phyloP scores from a whole-genome alignment of 345 rosid genomes.

The Sapria himalayana region DNA sequence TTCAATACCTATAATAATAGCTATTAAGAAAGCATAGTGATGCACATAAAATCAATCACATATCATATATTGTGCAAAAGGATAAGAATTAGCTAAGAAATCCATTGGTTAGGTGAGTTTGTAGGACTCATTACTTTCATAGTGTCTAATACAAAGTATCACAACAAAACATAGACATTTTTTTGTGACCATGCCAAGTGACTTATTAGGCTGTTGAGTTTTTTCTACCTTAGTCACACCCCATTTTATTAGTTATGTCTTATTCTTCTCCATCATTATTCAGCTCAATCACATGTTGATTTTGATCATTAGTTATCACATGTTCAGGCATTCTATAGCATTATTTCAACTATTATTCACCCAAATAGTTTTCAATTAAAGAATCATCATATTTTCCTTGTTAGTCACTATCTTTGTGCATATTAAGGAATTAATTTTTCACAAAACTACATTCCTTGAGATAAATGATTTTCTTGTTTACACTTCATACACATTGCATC shows the following conservation, averaged over 20 bases:
- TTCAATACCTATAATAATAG: neutral
- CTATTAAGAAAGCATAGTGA: neutral
- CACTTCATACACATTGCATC: neutral
- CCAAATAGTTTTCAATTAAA: no score
- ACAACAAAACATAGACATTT: neutral
- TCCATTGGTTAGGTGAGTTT: neutral
- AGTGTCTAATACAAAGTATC: neutral
- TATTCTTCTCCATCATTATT: no score
- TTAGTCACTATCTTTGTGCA: no score
- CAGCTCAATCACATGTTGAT: no score
- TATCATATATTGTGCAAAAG: conserved; percentile 1
- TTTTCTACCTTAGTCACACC: no score
- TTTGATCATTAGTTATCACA: no score
- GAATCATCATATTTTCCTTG: no score
- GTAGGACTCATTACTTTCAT: neutral
- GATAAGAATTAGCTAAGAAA: neutral
- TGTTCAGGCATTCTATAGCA: no score
- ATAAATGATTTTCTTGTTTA: neutral
- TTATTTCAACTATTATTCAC: no score
- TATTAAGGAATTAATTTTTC: neutral
- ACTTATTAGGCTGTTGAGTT: neutral
- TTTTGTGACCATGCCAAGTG: neutral
- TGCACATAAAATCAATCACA: neutral
- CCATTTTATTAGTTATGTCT: no score
- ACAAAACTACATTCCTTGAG: neutral